Evolutionary conservation across 345 rosid species (phyloP), one percentile per base, ranked within the genome.

Genomic region (Linum tenue): DNA sequence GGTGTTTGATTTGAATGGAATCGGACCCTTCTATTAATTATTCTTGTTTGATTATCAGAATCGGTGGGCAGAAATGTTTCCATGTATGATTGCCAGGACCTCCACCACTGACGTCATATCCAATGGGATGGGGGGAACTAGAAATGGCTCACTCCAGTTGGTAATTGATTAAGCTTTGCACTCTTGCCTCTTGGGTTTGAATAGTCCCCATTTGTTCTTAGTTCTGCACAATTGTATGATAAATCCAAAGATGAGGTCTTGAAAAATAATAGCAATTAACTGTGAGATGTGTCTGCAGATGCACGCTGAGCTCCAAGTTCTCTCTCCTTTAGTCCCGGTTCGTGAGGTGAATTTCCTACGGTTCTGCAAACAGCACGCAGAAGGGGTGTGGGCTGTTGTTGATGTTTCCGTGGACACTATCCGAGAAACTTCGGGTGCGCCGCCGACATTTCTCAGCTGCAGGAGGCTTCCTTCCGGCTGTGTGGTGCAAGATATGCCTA

Each of bases 1-100:
- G 42, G n/a, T 7, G 7, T 57, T 22, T 22, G 31, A 22, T 22
- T 22, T 44, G 10, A 3, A 16, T 39, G 5, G 8, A 3, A 17
- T 56, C 39, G 31, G 56, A 56, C 5, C 12, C 67, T 42, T 43
- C 12, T n/a, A n/a, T 1, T 72, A 60, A 12, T 61, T 73, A 37
- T 4, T 60, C 43, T 16, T 62, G 11, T 59, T 7, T 61, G 53
- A 64, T 70, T 0, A 7, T 1, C 67, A 90, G 99, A 87, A 80
- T 65, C 96, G 95, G 40, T 95, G 96, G 97, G 89, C 96, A 16
- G 99, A 95, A 72, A 89, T 95, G 97, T 95, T 95, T 80, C 99
- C 95, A 1, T 80, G 87, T 63, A 64, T 91, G 85, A 79, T 95
- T 59, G 91, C 95, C 15, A 87, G 94, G 66, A 73, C 90, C 14